Evolutionary conservation across 1,284 basidiomycete species (phyloP), one percentile per base, ranked within the genome.

Genomic region (Ceratobasidium sp.): DNA sequence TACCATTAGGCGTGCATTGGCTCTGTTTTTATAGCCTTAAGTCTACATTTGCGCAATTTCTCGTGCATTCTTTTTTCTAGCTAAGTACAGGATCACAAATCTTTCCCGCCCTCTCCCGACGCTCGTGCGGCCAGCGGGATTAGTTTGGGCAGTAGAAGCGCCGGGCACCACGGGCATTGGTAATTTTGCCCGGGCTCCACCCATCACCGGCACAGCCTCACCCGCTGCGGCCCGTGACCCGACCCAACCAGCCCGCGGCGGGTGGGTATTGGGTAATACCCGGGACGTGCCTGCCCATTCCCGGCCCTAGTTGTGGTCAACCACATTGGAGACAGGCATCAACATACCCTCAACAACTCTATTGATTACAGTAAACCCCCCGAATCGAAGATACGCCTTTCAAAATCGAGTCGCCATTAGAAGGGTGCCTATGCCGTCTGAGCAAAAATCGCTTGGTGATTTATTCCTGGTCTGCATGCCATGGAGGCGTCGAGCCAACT

Each of bases 121-220:
- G 22, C 27, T 38, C 10, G 20, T 56, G 13, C 15, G 42, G 34
- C 8, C 22, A 40, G 20, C 25, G 29, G 3, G 54, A 40, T 10
- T 20, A 22, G 35, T 56, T 56, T 56, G 54, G 54, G 10, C 34
- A 4, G 25, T 22, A 25, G 20, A 40, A 56, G 54, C 54, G 54
- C 54, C 54, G 34, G 54, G 35, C n/a, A 15, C 6, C 43, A 15
- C 43, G 43, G 43, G 43, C 15, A 45, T 45, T 45, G 13, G 43
- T 6, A 45, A 45, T 45, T n/a, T 15, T 45, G 22, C 43, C 43
- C 43, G 22, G 43, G 6, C 17, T 3, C 43, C 43, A 45, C 43
- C 43, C 43, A 17, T 45, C 15, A 6, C 3, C n/a, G n/a, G n/a
- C n/a, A n/a, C n/a, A n/a, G n/a, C n/a, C n/a, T n/a, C n/a, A 22